Conservation (phyloP, 2,329 filamentous ascomycete species). For the Nannizziopsis arthrosporioides region DNA sequence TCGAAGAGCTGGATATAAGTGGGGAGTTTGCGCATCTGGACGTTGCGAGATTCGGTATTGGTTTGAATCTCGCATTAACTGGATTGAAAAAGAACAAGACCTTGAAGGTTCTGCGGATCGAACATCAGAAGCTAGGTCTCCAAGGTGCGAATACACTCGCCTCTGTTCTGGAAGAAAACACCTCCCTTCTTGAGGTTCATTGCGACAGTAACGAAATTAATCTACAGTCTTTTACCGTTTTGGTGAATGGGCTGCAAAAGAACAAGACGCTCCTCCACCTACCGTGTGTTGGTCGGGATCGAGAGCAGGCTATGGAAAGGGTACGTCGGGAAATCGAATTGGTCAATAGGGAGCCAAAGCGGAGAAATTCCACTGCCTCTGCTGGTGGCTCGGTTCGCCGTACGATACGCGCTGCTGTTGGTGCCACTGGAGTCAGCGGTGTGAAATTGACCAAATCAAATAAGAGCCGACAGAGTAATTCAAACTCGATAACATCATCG, state of each 20-base stretch:
- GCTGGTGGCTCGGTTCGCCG: constrained; percentile 33
- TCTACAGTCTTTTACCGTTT: constrained; percentile 56
- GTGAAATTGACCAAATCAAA: constrained; percentile 25
- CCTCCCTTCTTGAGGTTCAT: constrained; percentile 51
- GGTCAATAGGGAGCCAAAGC: constrained; percentile 33
- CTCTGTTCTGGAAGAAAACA: constrained; percentile 55
- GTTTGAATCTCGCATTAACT: constrained; percentile 53
- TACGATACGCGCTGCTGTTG: constrained; percentile 33
- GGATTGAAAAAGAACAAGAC: constrained; percentile 54
- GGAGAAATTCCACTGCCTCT: constrained; percentile 18
- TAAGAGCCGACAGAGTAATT: constrained; percentile 10
- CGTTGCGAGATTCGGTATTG: constrained; percentile 55
- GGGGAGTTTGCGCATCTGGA: constrained; percentile 62
- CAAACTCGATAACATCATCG: constrained; percentile 1
- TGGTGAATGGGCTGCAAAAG: constrained; percentile 56
- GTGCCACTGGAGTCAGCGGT: constrained; percentile 19
- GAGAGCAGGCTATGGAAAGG: constrained; percentile 49
- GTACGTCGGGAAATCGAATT: constrained; percentile 46
- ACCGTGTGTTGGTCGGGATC: constrained; percentile 52
- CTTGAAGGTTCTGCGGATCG: constrained; percentile 51
- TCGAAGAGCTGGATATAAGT: constrained; percentile 57
- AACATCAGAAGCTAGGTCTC: constrained; percentile 56
- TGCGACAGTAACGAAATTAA: constrained; percentile 63
- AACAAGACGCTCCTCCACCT: constrained; percentile 53
- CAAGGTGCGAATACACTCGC: constrained; percentile 59